Percentiles rank a stretch among this genome's conserved stretches.
Evolutionary conservation across 495 filamentous ascomycete species (phyloP).

Genomic region (Podospora tetraspora): DNA sequence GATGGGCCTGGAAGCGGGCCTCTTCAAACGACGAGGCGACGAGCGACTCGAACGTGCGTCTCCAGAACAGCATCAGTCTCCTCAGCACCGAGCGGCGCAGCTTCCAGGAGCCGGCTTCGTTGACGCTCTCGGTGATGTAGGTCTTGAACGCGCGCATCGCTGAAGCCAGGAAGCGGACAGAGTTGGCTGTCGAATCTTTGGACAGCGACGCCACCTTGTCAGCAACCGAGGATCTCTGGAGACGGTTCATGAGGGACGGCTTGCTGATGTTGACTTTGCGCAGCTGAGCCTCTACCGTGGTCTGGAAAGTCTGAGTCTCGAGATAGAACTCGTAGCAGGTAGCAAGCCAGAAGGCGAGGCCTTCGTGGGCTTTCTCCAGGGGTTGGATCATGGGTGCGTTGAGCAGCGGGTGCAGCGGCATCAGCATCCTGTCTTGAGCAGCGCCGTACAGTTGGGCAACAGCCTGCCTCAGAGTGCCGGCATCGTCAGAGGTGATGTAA

Average conservation of each 20-base stretch:
- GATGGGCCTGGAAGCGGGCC: constrained; percentile 49
- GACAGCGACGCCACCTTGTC: constrained; percentile 52
- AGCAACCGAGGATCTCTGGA: constrained; percentile 62
- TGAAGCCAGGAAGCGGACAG: constrained; percentile 37
- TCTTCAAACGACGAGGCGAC: constrained; percentile 44
- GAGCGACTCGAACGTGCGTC: constrained; percentile 49
- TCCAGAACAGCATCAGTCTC: constrained; percentile 52
- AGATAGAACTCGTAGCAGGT: constrained; percentile 47
- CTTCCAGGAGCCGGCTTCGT: constrained; percentile 26
- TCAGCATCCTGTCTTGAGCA: constrained; percentile 26
- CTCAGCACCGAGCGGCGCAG: constrained; percentile 35
- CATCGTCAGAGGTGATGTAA: constrained; percentile 27
- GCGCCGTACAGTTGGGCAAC: constrained; percentile 22
- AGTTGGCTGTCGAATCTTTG: constrained; percentile 57
- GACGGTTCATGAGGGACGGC: constrained; percentile 58
- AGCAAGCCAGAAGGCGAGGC: constrained; percentile 41
- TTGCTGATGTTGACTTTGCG: constrained; percentile 39
- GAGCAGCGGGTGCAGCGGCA: constrained; percentile 61
- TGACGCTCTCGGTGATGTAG: constrained; percentile 28
- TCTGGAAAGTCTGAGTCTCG: constrained; percentile 36
- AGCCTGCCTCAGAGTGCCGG: constrained; percentile 22
- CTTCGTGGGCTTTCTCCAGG: constrained; percentile 26
- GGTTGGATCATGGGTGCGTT: constrained; percentile 53
- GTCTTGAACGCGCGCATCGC: constrained; percentile 30
- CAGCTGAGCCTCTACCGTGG: constrained; percentile 30